Evolutionary conservation across 352 stramenopile genomes (phyloP).

Genomic region (Pythium aphanidermatum): DNA sequence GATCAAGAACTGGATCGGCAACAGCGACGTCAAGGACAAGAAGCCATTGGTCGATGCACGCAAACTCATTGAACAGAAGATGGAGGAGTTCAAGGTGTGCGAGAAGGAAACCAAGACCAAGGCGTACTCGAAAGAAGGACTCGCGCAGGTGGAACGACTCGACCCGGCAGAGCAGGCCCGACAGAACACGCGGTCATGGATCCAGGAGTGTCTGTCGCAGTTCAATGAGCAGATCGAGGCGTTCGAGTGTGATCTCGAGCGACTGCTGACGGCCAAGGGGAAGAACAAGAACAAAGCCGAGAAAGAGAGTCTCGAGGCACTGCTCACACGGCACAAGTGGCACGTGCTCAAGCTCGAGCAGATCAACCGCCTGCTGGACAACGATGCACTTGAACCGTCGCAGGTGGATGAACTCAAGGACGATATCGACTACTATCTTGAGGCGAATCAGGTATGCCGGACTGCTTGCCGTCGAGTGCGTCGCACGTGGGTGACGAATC

Average conservation of each 20-base stretch:
- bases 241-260: slow-evolving; percentile 77
- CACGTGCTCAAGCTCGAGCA: slow-evolving; percentile 98
- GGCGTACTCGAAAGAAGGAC: slow-evolving; percentile 97
- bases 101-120: slow-evolving; percentile 99
- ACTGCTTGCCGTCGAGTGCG: neutral
- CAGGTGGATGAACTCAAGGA: slow-evolving; percentile 96
- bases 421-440: slow-evolving; percentile 98
- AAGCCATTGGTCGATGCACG: slow-evolving; percentile 74
- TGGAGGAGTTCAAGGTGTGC: slow-evolving; percentile 99
- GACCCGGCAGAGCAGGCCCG: slow-evolving; percentile 84
- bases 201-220: slow-evolving; percentile 72
- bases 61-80: slow-evolving; percentile 97
- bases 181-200: slow-evolving; percentile 79
- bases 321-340: slow-evolving; percentile 92
- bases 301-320: slow-evolving; percentile 89
- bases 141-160: slow-evolving; percentile 92
- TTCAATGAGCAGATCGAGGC: slow-evolving; percentile 89
- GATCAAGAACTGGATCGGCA: slow-evolving; percentile 99
- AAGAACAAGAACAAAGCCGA: slow-evolving; percentile 94
- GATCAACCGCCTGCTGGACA: slow-evolving; percentile 97
- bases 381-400: slow-evolving; percentile 90
- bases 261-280: slow-evolving; percentile 81
- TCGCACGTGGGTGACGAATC: no score
- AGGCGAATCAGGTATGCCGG: slow-evolving; percentile 67
- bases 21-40: slow-evolving; percentile 98